Evolutionary conservation across 306 rosid species (phyloP), one percentile per base, ranked within the genome.

Genomic region (Vigna mungo): DNA sequence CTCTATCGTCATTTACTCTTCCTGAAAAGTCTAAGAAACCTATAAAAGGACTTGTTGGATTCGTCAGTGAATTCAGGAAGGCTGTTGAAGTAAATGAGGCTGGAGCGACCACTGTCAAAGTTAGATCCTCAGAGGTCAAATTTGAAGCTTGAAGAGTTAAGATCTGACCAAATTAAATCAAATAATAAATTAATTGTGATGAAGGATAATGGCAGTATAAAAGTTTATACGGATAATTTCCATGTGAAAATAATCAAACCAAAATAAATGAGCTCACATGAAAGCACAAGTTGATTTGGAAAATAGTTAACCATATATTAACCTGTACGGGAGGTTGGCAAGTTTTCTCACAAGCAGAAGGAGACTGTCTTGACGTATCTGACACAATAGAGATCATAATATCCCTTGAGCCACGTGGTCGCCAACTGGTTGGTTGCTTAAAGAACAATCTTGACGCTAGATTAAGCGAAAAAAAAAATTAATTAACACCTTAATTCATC

Each of bases 111-210:
- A 96, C 86, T 20, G 97, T 96, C 81, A 92, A 81, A 79, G 89
- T 91, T 72, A 92, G 92, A 88, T 91, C 97, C 84, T 91, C 94
- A 18, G 91, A 84, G 59, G 96, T 96, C 87, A 96, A 83, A 86
- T 96, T 96, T 81, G 99, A 90, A 75, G 91, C 98, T 89, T 96
- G 96, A 78, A 96, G 94, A 64, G 98, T 92, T 82, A 96, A 82
- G 71, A 92, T 93, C 99, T 96, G 94, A 76, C 25, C 67, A 85
- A 86, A 80, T 82, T 71, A 81, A 85, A 83, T 43, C 34, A 73
- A 81, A 64, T 9, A 62, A 74, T 65, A 85, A 68, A 81, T 65
- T 52, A 70, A 53, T 68, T 76, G 54, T 34, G 21, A 51, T 66
- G 36, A 36, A 61, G 12, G 71, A 68, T 14, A 49, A 69, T 17